Conservation (phyloP, 2,329 filamentous ascomycete genomes). For the Alternaria angustiovoidea region DNA sequence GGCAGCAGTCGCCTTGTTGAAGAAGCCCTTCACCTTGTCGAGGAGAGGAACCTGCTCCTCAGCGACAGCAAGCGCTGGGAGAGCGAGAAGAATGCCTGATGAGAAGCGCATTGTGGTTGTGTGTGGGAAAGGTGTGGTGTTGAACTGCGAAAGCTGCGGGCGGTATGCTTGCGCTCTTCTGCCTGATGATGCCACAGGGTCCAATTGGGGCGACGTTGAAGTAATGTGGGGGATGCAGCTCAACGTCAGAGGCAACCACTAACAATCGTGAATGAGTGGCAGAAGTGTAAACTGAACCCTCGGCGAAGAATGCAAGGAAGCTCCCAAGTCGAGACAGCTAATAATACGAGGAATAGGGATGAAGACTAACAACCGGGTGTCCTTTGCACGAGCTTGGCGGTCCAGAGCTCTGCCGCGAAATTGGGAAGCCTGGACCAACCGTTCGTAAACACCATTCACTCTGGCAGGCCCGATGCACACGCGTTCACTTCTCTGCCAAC, state of each 20-base stretch:
- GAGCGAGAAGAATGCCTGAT: conserved; percentile 59
- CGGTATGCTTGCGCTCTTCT: conserved; percentile 20
- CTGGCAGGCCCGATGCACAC: not conserved
- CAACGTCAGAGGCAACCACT: conserved; percentile 17
- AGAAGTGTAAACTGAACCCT: not conserved
- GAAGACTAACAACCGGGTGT: conserved; percentile 2
- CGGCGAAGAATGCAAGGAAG: not conserved
- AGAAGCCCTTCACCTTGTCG: conserved; percentile 65
- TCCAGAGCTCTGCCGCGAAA: conserved; percentile 18
- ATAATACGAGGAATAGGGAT: conserved; percentile 17
- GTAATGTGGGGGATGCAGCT: conserved; percentile 30
- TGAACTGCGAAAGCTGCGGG: conserved; percentile 10
- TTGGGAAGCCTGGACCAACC: conserved; percentile 16
- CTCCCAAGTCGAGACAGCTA: conserved; percentile 1
- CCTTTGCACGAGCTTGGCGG: conserved; percentile 8
- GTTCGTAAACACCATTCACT: conserved; percentile 10
- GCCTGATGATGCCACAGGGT: conserved; percentile 35
- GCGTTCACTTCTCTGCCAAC: not conserved
- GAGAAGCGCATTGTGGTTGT: conserved; percentile 61
- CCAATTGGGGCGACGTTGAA: conserved; percentile 20
- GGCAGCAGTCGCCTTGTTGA: conserved; percentile 63
- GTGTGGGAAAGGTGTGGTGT: conserved; percentile 17
- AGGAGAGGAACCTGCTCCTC: conserved; percentile 69
- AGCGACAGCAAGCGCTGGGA: conserved; percentile 60
- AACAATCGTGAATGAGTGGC: conserved; percentile 19